A percentile compares a stretch with the other conserved stretches of the same genome.
phyloP scores from a whole-genome alignment of 352 stramenopile species.

The Phytopythium chamaehyphon region DNA sequence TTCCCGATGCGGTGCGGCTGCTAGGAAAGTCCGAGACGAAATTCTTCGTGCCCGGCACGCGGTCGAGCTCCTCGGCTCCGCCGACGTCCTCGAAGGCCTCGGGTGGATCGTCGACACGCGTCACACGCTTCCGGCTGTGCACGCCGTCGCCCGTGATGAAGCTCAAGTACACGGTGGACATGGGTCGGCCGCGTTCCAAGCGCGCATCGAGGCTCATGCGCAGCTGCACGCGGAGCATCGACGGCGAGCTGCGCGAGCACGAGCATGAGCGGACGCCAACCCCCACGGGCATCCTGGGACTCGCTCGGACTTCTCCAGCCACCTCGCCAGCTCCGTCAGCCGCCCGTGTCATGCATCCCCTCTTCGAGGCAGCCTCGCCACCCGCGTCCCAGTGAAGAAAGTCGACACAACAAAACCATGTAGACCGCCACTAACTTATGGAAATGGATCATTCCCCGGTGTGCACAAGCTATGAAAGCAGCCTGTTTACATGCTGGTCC shows the following conservation, averaged over 20 bases:
- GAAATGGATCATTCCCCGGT: neutral
- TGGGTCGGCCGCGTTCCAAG: conserved; percentile 69
- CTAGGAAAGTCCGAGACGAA: conserved; percentile 28
- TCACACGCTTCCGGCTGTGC: conserved; percentile 57
- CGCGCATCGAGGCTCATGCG: conserved; percentile 40
- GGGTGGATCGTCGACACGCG: conserved; percentile 7
- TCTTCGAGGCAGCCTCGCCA: conserved; percentile 2
- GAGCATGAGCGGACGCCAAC: neutral
- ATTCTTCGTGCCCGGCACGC: conserved; percentile 19
- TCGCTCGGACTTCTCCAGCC: neutral
- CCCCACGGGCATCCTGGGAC: no score
- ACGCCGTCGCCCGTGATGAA: conserved; percentile 81
- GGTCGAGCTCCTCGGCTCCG: neutral
- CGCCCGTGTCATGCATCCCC: conserved; percentile 1
- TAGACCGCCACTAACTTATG: neutral
- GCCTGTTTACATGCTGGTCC: neutral
- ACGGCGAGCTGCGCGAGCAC: conserved; percentile 43
- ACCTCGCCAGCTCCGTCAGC: neutral
- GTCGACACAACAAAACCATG: neutral
- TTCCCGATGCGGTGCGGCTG: conserved; percentile 22
- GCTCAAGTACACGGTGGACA: conserved; percentile 71
- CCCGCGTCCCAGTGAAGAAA: neutral
- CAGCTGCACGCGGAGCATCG: conserved; percentile 46
- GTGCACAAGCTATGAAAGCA: conserved; percentile 2
- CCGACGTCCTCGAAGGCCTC: conserved; percentile 8